Evolutionary conservation across 495 filamentous ascomycete genomes (phyloP).

Genomic region (Aspergillus affinis): DNA sequence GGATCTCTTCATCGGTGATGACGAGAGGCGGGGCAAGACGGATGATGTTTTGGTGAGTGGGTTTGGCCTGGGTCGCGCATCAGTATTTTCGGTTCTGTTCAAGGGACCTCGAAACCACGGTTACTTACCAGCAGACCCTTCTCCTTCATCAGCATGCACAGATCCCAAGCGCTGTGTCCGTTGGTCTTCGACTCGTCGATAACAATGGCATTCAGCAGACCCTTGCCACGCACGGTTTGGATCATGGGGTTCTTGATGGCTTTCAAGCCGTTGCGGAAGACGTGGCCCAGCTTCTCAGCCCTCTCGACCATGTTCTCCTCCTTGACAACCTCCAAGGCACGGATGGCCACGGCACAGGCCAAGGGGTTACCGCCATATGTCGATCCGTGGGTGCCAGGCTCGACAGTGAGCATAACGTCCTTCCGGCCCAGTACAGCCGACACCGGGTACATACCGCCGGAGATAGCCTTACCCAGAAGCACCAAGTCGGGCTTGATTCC

Average conservation of each 20-base stretch:
- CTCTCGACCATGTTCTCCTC: slow-evolving; percentile 86
- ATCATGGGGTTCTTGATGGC: slow-evolving; percentile 77
- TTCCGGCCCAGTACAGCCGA: slow-evolving; percentile 86
- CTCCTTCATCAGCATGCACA: slow-evolving; percentile 92
- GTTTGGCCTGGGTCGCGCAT: slow-evolving; percentile 73
- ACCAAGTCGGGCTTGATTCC: slow-evolving; percentile 94
- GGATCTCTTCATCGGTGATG: slow-evolving; percentile 56
- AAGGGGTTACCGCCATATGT: slow-evolving; percentile 98
- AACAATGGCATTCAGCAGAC: slow-evolving; percentile 91
- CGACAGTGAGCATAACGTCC: slow-evolving; percentile 95
- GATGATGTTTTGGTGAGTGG: slow-evolving; percentile 96
- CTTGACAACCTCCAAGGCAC: slow-evolving; percentile 89
- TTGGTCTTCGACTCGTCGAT: slow-evolving; percentile 88
- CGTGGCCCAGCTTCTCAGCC: slow-evolving; percentile 73
- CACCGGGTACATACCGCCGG: slow-evolving; percentile 97
- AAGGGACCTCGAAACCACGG: not conserved
- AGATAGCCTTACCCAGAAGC: slow-evolving; percentile 94
- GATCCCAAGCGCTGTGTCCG: slow-evolving; percentile 92
- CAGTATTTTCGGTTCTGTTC: slow-evolving; percentile 22
- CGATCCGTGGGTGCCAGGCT: slow-evolving; percentile 94
- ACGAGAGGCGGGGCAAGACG: slow-evolving; percentile 58
- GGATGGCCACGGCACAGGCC: slow-evolving; percentile 94
- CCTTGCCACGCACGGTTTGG: slow-evolving; percentile 83
- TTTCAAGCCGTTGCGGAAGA: slow-evolving; percentile 78
- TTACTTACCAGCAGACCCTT: slow-evolving; percentile 84